Conservation (phyloP, 179 eudicot genomes). For the Amaranthus tricolor region DNA sequence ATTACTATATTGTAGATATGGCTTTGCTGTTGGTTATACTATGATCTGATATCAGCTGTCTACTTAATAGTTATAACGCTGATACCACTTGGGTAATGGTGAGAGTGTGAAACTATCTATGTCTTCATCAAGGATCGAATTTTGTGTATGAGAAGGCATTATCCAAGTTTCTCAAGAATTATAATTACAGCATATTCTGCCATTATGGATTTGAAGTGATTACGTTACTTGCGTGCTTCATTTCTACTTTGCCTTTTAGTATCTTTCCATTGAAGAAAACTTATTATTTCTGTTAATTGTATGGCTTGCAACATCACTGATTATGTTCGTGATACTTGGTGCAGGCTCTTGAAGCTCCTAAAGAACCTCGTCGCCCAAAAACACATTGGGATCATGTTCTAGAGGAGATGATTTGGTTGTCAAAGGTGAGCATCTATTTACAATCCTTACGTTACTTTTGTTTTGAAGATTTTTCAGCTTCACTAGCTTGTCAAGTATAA, state of each 20-base stretch:
- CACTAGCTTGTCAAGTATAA: conserved; percentile 9
- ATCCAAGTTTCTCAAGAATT: background rate
- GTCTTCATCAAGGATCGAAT: background rate
- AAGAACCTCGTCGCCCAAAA: conserved; percentile 92
- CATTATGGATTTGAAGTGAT: background rate
- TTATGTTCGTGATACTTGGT: conserved; percentile 6
- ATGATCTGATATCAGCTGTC: background rate
- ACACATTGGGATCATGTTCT: conserved; percentile 99
- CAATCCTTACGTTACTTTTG: background rate
- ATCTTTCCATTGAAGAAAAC: background rate
- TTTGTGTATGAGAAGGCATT: background rate
- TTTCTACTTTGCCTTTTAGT: background rate
- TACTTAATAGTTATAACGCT: background rate
- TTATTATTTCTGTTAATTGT: background rate
- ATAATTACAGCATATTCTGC: background rate
- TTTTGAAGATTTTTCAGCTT: background rate
- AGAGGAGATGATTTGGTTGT: conserved; percentile 99
- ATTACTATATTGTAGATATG: background rate
- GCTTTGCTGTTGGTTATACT: background rate
- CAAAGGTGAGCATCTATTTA: conserved; percentile 59
- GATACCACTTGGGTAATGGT: background rate
- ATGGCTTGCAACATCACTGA: conserved; percentile 7
- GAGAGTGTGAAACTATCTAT: background rate
- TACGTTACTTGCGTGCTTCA: background rate
- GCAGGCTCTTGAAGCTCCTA: conserved; percentile 96